A percentile compares a stretch with the other conserved stretches of the same genome.
Evolutionary conservation across 768 basidiomycete genomes (phyloP).

Genomic region (Kwoniella heveanensis): DNA sequence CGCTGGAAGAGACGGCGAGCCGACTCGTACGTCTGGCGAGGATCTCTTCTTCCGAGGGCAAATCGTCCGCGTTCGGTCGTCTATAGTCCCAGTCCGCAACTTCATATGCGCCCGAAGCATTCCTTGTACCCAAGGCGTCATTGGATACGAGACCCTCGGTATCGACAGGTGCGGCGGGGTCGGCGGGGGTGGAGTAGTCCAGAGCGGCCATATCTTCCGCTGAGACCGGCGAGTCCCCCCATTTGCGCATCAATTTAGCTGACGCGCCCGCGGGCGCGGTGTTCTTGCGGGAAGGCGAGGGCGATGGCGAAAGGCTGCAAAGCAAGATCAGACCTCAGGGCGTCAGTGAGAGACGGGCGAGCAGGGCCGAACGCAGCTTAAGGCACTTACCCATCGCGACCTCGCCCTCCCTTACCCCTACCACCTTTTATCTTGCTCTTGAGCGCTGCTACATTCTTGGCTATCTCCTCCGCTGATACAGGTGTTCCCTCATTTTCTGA

Average conservation of each 20-base stretch:
- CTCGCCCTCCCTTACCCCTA: slow-evolving; percentile 58
- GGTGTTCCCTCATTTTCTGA: slow-evolving; percentile 27
- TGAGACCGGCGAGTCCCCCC: slow-evolving; percentile 78
- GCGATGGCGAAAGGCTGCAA: slow-evolving; percentile 26
- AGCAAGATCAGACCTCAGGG: too few species aligned
- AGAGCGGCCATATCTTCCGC: slow-evolving; percentile 90
- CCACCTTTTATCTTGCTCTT: slow-evolving; percentile 77
- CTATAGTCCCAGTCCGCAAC: slow-evolving; percentile 83
- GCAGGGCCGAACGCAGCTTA: too few species aligned
- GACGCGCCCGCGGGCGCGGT: slow-evolving; percentile 56
- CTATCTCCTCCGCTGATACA: slow-evolving; percentile 75
- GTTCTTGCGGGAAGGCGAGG: slow-evolving; percentile 40
- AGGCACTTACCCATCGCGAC: slow-evolving; percentile 31
- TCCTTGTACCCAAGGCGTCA: slow-evolving; percentile 70
- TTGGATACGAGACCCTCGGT: slow-evolving; percentile 52
- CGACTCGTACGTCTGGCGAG: slow-evolving; percentile 39
- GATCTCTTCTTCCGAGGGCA: slow-evolving; percentile 54
- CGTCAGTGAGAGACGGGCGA: too few species aligned
- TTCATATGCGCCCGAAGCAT: slow-evolving; percentile 69
- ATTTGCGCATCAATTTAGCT: slow-evolving; percentile 79
- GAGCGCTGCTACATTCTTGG: slow-evolving; percentile 85
- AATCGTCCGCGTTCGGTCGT: slow-evolving; percentile 56
- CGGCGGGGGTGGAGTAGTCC: slow-evolving; percentile 66
- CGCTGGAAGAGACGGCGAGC: slow-evolving; percentile 15
- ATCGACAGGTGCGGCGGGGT: slow-evolving; percentile 60